A percentile compares a stretch with the other conserved stretches of the same genome.
phyloP scores from a whole-genome alignment of 768 basidiomycete genomes.

The Kwoniella botswanensis region DNA sequence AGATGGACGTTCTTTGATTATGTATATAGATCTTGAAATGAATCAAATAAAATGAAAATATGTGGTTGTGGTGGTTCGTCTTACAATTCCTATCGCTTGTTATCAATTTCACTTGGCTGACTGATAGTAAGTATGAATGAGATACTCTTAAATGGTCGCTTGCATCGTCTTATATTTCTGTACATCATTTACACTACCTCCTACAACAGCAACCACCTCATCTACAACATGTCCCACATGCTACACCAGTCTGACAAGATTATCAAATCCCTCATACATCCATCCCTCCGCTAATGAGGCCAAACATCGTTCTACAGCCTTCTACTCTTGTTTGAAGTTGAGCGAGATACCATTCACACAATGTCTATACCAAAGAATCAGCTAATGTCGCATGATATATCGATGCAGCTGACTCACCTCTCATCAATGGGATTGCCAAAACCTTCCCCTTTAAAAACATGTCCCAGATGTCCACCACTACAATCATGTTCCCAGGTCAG shows the following conservation, averaged over 20 bases:
- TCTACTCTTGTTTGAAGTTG: conserved; percentile 67
- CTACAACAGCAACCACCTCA: neutral
- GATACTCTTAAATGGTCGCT: too few species aligned
- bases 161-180: neutral
- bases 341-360: conserved; percentile 81
- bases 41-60: too few species aligned
- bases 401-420: conserved; percentile 29
- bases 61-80: too few species aligned
- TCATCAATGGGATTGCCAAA: conserved; percentile 73
- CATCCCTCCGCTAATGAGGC: too few species aligned
- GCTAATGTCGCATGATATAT: conserved; percentile 71
- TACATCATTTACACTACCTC: neutral
- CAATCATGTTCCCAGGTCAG: conserved; percentile 4
- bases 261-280: neutral
- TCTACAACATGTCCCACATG: neutral
- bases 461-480: conserved; percentile 84
- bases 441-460: conserved; percentile 93
- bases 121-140: too few species aligned
- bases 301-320: too few species aligned
- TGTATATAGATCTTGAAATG: too few species aligned
- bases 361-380: conserved; percentile 37
- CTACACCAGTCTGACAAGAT: neutral
- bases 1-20: too few species aligned
- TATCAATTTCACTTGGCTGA: too few species aligned
- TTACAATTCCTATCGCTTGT: too few species aligned